phyloP scores from a whole-genome alignment of 75 land plant species.

The Azolla pinnata region DNA sequence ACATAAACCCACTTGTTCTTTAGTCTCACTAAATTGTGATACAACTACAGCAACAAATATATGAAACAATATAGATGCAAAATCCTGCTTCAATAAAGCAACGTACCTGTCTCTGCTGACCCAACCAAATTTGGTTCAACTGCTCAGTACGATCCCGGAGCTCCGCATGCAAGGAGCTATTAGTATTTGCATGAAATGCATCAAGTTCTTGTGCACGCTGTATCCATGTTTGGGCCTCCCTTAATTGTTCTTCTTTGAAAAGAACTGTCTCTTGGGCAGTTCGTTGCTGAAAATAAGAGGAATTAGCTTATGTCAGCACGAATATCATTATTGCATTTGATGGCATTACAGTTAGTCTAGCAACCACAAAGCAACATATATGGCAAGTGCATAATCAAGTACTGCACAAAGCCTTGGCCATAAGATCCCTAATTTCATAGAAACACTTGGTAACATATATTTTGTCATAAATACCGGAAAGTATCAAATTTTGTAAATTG shows the following conservation, averaged over 20 bases:
- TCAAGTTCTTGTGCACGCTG: conserved; percentile 79
- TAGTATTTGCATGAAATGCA: conserved; percentile 51
- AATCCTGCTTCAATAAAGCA: too few relatives aligned
- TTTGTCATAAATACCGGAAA: too few relatives aligned
- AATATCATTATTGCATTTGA: background rate
- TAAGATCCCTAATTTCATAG: too few relatives aligned
- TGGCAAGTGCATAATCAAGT: background rate
- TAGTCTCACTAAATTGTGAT: too few relatives aligned
- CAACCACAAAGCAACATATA: background rate
- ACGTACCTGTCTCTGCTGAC: conserved; percentile 72
- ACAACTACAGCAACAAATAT: too few relatives aligned
- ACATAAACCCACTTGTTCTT: too few relatives aligned
- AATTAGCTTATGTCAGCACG: background rate
- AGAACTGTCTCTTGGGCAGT: conserved; percentile 68
- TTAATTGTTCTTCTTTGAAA: conserved; percentile 74
- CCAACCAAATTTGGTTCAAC: conserved; percentile 70
- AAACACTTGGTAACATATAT: too few relatives aligned
- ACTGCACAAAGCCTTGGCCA: background rate
- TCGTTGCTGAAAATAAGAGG: conserved; percentile 44
- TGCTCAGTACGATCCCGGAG: conserved; percentile 84
- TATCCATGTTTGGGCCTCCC: conserved; percentile 92
- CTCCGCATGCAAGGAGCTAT: conserved; percentile 74
- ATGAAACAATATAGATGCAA: too few relatives aligned
- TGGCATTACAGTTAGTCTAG: background rate
- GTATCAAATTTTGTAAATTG: too few relatives aligned